These are phyloP conservation scores for Orbilia ellipsospora DNA, from an alignment of 2,329 filamentous ascomycete species.

Conservation along the genomic window DNA sequence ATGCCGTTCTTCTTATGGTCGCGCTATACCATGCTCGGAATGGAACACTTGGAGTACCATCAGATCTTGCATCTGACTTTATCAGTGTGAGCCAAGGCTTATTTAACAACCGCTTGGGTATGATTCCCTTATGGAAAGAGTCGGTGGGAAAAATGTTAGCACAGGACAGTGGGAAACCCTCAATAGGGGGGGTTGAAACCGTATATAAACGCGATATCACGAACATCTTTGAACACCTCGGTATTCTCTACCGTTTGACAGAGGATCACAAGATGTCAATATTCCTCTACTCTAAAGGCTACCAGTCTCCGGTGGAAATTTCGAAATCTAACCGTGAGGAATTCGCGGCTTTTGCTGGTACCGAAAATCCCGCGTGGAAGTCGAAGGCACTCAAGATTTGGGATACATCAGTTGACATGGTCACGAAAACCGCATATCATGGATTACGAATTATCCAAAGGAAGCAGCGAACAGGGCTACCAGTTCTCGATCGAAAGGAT, in stretches of 20 bases:
- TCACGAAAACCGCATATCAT: neutral
- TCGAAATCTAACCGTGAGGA: neutral
- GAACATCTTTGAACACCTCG: neutral
- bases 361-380: neutral
- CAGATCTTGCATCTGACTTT: neutral
- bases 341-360: neutral
- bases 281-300: conserved; percentile 11
- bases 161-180: conserved; percentile 6
- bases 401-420: neutral
- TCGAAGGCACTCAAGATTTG: neutral
- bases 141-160: conserved; percentile 3
- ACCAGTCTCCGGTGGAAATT: neutral
- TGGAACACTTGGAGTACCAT: neutral
- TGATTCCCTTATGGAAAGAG: conserved; percentile 7
- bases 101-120: neutral
- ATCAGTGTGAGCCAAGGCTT: conserved; percentile 1
- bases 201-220: conserved; percentile 5
- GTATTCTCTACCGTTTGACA: neutral
- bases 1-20: neutral
- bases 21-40: neutral
- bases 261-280: conserved; percentile 1
- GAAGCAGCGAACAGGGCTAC: conserved; percentile 1
- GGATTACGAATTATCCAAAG: conserved; percentile 2
- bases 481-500: neutral
- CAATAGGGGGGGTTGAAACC: conserved; percentile 1